These are phyloP conservation scores for Trichoderma endophyticum DNA, from an alignment of 2,329 filamentous ascomycete species.

Conservation along the genomic window DNA sequence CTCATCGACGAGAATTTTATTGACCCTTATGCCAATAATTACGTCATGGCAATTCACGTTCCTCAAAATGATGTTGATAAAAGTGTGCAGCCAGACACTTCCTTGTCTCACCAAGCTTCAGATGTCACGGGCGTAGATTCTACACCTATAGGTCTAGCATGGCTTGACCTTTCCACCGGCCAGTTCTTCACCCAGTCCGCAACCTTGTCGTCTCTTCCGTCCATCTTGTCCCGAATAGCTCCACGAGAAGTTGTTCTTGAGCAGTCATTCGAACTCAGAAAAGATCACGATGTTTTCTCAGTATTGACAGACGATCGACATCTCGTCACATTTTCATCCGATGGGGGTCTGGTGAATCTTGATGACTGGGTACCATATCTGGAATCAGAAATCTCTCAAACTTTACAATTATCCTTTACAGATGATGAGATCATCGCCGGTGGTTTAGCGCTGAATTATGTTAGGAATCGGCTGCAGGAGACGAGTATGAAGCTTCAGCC, in stretches of 20 bases:
- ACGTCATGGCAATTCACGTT: slow-evolving; percentile 76
- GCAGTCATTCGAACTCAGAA: slow-evolving; percentile 54
- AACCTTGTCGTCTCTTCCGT: slow-evolving; percentile 68
- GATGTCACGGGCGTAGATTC: not conserved
- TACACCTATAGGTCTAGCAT: slow-evolving; percentile 70
- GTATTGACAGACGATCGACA: slow-evolving; percentile 73
- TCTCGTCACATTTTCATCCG: slow-evolving; percentile 68
- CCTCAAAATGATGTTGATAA: slow-evolving; percentile 6
- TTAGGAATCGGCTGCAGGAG: slow-evolving; percentile 73
- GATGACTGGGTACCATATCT: slow-evolving; percentile 73
- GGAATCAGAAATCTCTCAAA: slow-evolving; percentile 63
- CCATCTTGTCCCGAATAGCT: slow-evolving; percentile 75
- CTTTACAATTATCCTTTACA: slow-evolving; percentile 57
- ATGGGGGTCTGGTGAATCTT: slow-evolving; percentile 45
- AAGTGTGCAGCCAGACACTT: not conserved
- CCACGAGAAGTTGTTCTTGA: slow-evolving; percentile 84
- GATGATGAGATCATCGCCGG: slow-evolving; percentile 71
- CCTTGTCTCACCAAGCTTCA: not conserved
- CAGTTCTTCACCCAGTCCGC: slow-evolving; percentile 85
- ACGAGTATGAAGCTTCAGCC: slow-evolving; percentile 78
- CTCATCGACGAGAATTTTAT: slow-evolving; percentile 98
- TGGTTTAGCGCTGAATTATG: slow-evolving; percentile 78
- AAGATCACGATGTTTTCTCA: slow-evolving; percentile 59
- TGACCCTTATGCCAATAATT: slow-evolving; percentile 91
- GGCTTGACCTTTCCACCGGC: slow-evolving; percentile 93